phyloP scores from a whole-genome alignment of 805 yeast species.

The Cyberlindnera petersonii region DNA sequence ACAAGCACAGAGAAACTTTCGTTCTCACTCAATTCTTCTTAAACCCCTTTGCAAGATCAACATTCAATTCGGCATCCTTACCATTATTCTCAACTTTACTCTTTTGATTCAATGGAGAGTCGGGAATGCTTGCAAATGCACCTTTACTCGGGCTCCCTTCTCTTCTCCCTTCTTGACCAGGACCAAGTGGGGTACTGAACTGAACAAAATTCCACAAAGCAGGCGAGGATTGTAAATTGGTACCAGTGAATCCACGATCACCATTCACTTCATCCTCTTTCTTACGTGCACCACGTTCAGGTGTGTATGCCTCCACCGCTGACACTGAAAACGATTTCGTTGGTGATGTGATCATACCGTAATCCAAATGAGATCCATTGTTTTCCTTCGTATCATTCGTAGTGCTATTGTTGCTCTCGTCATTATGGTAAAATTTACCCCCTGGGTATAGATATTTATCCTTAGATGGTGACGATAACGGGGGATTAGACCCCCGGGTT shows the following conservation, averaged over 20 bases:
- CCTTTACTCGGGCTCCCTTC: slow-evolving; percentile 22
- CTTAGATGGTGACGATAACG: slow-evolving; percentile 20
- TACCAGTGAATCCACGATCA: slow-evolving; percentile 11
- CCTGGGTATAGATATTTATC: slow-evolving; percentile 3
- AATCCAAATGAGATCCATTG: slow-evolving; percentile 19
- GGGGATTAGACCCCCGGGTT: slow-evolving; percentile 7
- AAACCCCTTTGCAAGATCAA: slow-evolving; percentile 46
- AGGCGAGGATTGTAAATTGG: slow-evolving; percentile 53
- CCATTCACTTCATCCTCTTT: slow-evolving; percentile 23
- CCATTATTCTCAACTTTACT: slow-evolving; percentile 10
- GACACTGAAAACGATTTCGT: slow-evolving; percentile 42
- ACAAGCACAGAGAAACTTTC: too few relatives aligned
- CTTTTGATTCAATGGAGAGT: slow-evolving; percentile 23
- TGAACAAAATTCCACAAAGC: slow-evolving; percentile 94
- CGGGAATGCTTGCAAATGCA: slow-evolving; percentile 16
- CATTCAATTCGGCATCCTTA: slow-evolving; percentile 42
- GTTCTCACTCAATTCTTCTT: slow-evolving; percentile 28
- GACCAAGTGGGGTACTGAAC: slow-evolving; percentile 44
- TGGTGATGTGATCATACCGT: slow-evolving; percentile 30
- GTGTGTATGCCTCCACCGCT: slow-evolving; percentile 62
- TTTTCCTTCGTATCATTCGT: slow-evolving; percentile 13
- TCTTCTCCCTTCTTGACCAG: slow-evolving; percentile 20
- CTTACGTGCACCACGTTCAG: slow-evolving; percentile 46
- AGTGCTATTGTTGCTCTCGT: slow-evolving; percentile 6
- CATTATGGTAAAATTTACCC: slow-evolving; percentile 10